phyloP scores from a whole-genome alignment of 2,329 filamentous ascomycete species.

The Colletotrichum costaricense region DNA sequence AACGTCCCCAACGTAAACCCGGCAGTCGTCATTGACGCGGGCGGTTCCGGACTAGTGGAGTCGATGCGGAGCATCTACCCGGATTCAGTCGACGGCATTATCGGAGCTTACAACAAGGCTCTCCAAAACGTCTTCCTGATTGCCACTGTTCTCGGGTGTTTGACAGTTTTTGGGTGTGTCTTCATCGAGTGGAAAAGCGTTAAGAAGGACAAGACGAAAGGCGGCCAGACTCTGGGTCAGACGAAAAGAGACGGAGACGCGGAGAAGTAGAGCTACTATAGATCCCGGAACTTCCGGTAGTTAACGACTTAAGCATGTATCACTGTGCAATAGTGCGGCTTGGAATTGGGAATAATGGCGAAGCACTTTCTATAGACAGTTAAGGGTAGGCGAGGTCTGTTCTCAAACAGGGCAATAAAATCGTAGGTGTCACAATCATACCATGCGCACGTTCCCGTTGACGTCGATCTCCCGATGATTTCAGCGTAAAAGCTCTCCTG shows the following conservation, averaged over 20 bases:
- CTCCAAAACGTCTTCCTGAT: constrained; percentile 64
- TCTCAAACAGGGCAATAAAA: not conserved
- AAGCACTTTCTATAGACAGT: not conserved
- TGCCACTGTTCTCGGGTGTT: constrained; percentile 39
- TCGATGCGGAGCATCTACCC: constrained; percentile 15
- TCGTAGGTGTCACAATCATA: not conserved
- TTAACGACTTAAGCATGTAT: no score
- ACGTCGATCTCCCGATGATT: not conserved
- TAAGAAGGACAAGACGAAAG: not conserved
- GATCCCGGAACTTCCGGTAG: not conserved
- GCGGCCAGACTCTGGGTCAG: not conserved
- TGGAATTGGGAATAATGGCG: not conserved
- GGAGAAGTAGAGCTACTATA: not conserved
- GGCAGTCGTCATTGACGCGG: constrained; percentile 18
- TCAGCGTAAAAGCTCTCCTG: not conserved
- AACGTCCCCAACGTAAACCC: constrained; percentile 25
- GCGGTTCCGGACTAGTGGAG: not conserved
- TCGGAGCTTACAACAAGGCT: constrained; percentile 59
- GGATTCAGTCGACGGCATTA: constrained; percentile 49
- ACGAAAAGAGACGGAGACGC: not conserved
- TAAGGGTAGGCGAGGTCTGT: not conserved
- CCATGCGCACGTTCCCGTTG: not conserved
- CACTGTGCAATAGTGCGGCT: not conserved
- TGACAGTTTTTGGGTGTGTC: constrained; percentile 14
- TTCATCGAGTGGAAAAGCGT: constrained; percentile 35